Base-by-base conservation (phyloP, 495 filamentous ascomycete genomes). In the Extremus antarcticus region DNA sequence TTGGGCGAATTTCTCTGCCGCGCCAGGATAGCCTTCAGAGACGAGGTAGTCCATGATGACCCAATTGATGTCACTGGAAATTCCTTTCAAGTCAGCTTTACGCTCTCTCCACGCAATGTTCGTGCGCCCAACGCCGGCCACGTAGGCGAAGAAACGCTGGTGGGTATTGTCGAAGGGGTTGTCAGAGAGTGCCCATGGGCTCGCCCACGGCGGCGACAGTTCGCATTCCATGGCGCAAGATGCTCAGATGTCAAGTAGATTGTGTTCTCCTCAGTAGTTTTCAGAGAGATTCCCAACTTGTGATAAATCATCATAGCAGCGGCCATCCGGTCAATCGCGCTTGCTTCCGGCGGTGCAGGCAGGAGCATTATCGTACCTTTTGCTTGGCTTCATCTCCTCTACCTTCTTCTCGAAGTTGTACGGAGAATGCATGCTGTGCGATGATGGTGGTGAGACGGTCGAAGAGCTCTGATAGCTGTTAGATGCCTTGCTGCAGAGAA, bases 231-330 rank as follows among this genome's bases (percentile, higher is more conserved):
- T 43, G 29, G 29, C 29, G 29, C 4, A 7, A 35, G 29, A 32
- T 23, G 29, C 73, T 85, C 80, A 88, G 81, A 80, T 71, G 29
- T 80, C 81, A 87, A 86, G 82, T 55, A 54, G 84, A 76, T 80
- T 79, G 74, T 75, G 76, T 66, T 90, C 86, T 97, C 92, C 82
- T 82, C 92, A 97, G 73, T 67, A 57, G 68, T 74, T 68, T 86
- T 98, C 86, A 81, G 92, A 99, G 92, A 99, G 92, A 99, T 99
- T 99, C 94, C 92, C 92, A 97, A 91, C 91, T 91, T 91, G 83
- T 83, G 75, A 76, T 74, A 66, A 72, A 78, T 63, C 92, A 96
- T 96, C 89, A 92, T 91, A 25, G 23, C 21, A 49, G 46, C 21
- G 54, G 43, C 29, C 7, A 49, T 47, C 1, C 21, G 29, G 23